Evolutionary conservation across 2,329 filamentous ascomycete genomes (phyloP), one percentile per base, ranked within the genome.

Genomic region (Aureobasidium sp.): DNA sequence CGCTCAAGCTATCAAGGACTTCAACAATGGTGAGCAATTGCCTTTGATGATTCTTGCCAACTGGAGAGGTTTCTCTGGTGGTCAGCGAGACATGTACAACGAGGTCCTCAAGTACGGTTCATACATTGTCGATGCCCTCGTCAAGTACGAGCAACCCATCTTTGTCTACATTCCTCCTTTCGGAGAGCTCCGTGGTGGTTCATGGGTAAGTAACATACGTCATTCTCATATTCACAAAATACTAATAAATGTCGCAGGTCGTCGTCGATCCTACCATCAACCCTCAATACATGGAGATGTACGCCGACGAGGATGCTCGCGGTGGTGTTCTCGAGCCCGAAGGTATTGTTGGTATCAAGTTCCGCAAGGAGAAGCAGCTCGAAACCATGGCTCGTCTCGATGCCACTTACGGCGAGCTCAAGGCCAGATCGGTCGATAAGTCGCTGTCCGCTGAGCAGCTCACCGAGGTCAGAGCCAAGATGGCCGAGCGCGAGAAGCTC

Each of bases 31-130:
- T 69, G 93, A 98, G 75, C 93, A 98, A 76, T 79, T 98, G 66
- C 93, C 93, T 54, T 77, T 98, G 61, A 97, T 98, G 90, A 98
- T 98, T 68, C 83, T 98, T 59, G 93, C 93, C 74, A 98, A 98
- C 80, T 98, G 93, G 93, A 86, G 93, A 83, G 93, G 93, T 78
- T 98, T 98, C 88, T 98, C 93, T 62, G 93, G 93, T 77, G 93
- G 93, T 60, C 93, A 98, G 75, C 89, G 91, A 63, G 93, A 98
- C 74, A 98, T 98, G 93, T 98, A 94, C 83, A 96, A 97, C 76
- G 93, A 98, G 75, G 93, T 98, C 14, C 83, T 98, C 72, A 98
- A 98, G 79, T 98, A 98, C 67, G 93, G 93, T 68, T 96, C 91
- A 16, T 97, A 93, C 80, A 98, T 98, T 67, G 93, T 98, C 62